Percentiles rank a stretch among this genome's conserved stretches.
Evolutionary conservation across 2,329 filamentous ascomycete genomes (phyloP).

Genomic region (Fusarium setosum): DNA sequence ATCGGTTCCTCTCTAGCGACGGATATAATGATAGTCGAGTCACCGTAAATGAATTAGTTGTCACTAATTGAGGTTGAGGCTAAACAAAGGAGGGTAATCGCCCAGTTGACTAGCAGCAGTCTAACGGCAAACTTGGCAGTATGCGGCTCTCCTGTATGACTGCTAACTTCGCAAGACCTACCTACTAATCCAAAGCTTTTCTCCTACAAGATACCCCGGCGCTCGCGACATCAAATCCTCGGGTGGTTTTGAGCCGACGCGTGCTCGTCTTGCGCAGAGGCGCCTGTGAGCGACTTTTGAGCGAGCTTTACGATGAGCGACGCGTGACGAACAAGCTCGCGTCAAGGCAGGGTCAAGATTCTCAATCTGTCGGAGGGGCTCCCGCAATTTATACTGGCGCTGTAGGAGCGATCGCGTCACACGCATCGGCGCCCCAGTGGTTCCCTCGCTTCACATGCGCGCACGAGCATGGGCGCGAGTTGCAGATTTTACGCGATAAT

Average conservation of each 20-base stretch:
- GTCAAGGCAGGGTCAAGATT: background rate
- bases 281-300: background rate
- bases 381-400: background rate
- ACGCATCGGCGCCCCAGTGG: background rate
- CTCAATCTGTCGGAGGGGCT: background rate
- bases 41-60: too few relatives aligned
- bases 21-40: too few relatives aligned
- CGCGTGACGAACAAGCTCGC: background rate
- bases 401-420: background rate
- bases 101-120: too few relatives aligned
- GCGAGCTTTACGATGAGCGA: background rate
- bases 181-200: background rate
- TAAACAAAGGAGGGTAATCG: too few relatives aligned
- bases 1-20: too few relatives aligned
- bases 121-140: too few relatives aligned
- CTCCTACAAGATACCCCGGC: background rate
- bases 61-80: too few relatives aligned
- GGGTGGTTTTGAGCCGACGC: background rate
- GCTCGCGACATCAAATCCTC: background rate
- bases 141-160: too few relatives aligned
- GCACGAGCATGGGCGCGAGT: background rate
- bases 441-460: too few relatives aligned
- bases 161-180: too few relatives aligned
- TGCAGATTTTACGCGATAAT: background rate
- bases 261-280: background rate